Evolutionary conservation across 2,329 filamentous ascomycete genomes (phyloP).

Genomic region (Aspergillus aculeatus): DNA sequence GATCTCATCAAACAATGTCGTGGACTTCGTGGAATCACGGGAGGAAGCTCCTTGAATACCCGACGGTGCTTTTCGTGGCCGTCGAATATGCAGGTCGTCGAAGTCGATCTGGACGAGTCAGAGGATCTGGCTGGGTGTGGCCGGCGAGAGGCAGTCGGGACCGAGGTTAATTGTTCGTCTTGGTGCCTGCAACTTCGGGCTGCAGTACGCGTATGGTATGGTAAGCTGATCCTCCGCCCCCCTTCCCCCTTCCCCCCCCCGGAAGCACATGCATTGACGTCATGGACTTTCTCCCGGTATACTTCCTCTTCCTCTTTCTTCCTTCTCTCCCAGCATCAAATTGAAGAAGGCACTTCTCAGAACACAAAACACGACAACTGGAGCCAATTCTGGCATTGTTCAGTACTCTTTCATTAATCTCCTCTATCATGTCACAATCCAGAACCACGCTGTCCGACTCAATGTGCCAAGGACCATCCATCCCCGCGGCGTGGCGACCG

Average conservation of each 20-base stretch:
- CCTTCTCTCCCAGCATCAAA: too few relatives aligned
- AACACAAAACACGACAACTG: background rate
- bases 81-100: background rate
- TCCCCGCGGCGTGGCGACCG: slow-evolving; percentile 7
- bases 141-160: background rate
- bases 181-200: slow-evolving; percentile 1
- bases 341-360: background rate
- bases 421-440: background rate
- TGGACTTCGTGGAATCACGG: background rate
- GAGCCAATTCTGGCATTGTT: background rate
- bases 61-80: background rate
- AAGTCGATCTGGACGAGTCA: background rate
- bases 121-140: background rate
- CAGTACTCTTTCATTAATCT: background rate
- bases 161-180: slow-evolving; percentile 12
- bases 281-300: background rate
- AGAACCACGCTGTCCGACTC: background rate
- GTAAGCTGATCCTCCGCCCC: slow-evolving; percentile 12
- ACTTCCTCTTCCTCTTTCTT: background rate
- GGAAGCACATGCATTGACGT: slow-evolving; percentile 19
- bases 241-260: background rate
- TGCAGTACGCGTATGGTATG: background rate
- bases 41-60: background rate
- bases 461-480: background rate
- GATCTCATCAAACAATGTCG: too few relatives aligned